A percentile compares a stretch with the other conserved stretches of the same genome.
Conservation (phyloP, 2,329 filamentous ascomycete genomes). For the Alternaria incomplexa region DNA sequence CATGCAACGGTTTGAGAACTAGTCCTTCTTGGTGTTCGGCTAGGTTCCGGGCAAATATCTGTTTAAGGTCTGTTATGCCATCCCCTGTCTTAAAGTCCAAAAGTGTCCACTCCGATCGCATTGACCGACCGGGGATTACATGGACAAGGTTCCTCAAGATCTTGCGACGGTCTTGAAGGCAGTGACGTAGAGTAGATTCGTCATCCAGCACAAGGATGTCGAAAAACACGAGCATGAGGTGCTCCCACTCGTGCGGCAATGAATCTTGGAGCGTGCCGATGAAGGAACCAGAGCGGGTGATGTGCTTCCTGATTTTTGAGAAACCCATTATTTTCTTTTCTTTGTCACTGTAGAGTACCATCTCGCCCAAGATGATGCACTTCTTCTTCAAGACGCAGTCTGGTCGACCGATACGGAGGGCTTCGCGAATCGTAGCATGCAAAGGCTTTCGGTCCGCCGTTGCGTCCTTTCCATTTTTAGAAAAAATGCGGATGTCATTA, state of each 20-base stretch:
- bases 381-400: conserved; percentile 65
- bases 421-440: conserved; percentile 67
- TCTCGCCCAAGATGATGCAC: conserved; percentile 84
- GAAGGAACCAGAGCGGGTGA: conserved; percentile 73
- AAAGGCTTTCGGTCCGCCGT: conserved; percentile 71
- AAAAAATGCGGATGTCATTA: conserved; percentile 78
- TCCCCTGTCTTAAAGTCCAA: conserved; percentile 65
- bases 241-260: conserved; percentile 60
- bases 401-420: conserved; percentile 65
- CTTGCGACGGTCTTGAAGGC: conserved; percentile 66
- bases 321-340: conserved; percentile 73
- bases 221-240: conserved; percentile 67
- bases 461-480: conserved; percentile 90
- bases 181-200: conserved; percentile 57
- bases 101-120: conserved; percentile 69
- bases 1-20: conserved; percentile 76
- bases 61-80: conserved; percentile 42
- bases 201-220: conserved; percentile 66
- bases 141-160: conserved; percentile 64
- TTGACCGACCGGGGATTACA: conserved; percentile 66
- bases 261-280: conserved; percentile 74
- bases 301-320: conserved; percentile 81
- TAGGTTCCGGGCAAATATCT: conserved; percentile 70
- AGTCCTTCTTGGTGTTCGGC: conserved; percentile 74
- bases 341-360: conserved; percentile 77